Evolutionary conservation across 768 basidiomycete species (phyloP).

Genomic region (Leccinum olivaceopallidum): DNA sequence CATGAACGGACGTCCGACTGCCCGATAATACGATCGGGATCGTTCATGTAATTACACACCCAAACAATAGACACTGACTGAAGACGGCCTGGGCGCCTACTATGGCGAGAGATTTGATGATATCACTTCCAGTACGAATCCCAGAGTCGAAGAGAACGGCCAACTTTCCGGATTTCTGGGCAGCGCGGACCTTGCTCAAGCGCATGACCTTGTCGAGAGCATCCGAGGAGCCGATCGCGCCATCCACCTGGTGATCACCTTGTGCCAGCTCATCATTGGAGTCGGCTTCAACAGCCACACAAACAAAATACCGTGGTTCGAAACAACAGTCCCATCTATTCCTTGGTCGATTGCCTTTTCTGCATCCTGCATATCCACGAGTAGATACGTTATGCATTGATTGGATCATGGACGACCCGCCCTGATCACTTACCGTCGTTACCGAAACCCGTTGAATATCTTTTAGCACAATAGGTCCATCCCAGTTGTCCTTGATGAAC

Average conservation of each 20-base stretch:
- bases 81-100: slow-evolving; percentile 78
- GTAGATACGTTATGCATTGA: neutral
- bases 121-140: slow-evolving; percentile 79
- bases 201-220: slow-evolving; percentile 70
- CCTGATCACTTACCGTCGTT: neutral
- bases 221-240: slow-evolving; percentile 74
- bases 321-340: slow-evolving; percentile 48
- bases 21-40: neutral
- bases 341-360: slow-evolving; percentile 45
- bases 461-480: slow-evolving; percentile 75
- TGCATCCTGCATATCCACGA: slow-evolving; percentile 40
- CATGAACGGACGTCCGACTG: slow-evolving; percentile 75
- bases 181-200: slow-evolving; percentile 55
- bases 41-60: neutral
- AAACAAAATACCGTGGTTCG: slow-evolving; percentile 37
- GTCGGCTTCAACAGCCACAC: neutral
- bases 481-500: slow-evolving; percentile 72
- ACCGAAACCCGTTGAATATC: slow-evolving; percentile 70
- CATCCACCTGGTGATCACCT: slow-evolving; percentile 82
- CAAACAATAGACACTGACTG: slow-evolving; percentile 43
- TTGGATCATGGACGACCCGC: neutral
- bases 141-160: slow-evolving; percentile 72
- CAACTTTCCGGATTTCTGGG: slow-evolving; percentile 61
- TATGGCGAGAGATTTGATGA: slow-evolving; percentile 75
- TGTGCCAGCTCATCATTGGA: neutral